phyloP scores from a whole-genome alignment of 148 eudicot genomes.

The Cornus florida region DNA sequence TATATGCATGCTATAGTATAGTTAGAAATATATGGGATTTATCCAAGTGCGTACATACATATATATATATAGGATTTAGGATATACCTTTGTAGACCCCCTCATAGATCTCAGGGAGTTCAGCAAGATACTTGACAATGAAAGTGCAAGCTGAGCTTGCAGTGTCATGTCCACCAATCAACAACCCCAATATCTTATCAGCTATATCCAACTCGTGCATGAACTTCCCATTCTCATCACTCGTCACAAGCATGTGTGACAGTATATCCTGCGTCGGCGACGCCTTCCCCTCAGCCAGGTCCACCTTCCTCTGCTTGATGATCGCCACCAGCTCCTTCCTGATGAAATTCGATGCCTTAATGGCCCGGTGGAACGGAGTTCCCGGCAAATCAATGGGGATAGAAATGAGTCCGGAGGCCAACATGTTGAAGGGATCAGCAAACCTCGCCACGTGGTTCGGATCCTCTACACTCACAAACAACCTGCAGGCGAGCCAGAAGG shows the following conservation, averaged over 20 bases:
- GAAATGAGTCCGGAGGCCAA: not conserved
- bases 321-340: not conserved
- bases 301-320: constrained; percentile 5
- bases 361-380: not conserved
- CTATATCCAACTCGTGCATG: not conserved
- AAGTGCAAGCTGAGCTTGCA: constrained; percentile 6
- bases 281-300: constrained; percentile 6
- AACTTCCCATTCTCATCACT: constrained; percentile 1
- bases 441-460: not conserved
- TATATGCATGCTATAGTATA: no score
- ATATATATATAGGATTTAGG: no score
- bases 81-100: not conserved
- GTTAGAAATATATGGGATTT: no score
- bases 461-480: constrained; percentile 8
- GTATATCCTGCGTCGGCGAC: constrained; percentile 5
- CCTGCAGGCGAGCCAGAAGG: constrained; percentile 19
- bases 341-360: constrained; percentile 4
- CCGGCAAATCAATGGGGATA: not conserved
- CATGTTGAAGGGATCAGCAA: not conserved
- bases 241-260: constrained; percentile 8
- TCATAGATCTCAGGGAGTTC: constrained; percentile 1
- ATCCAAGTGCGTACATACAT: no score
- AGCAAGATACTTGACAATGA: constrained; percentile 6
- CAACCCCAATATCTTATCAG: constrained; percentile 6
- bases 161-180: constrained; percentile 7